These are phyloP conservation scores for Dactylellina haptotyla DNA, from an alignment of 2,329 filamentous ascomycete species.

Conservation along the genomic window DNA sequence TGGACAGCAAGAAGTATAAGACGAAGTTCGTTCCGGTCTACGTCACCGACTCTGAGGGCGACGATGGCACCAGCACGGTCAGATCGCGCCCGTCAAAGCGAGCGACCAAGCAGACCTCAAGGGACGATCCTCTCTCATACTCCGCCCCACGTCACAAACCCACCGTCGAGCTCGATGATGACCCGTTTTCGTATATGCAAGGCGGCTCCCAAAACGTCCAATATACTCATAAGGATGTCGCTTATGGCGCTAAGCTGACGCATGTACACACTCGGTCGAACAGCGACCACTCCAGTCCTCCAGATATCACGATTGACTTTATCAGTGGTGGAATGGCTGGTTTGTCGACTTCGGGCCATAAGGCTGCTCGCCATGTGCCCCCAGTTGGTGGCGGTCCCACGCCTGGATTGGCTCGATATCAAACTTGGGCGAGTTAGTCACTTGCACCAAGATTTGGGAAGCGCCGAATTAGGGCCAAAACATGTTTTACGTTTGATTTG, in stretches of 20 bases:
- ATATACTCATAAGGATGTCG: constrained; percentile 46
- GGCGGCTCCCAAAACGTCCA: constrained; percentile 25
- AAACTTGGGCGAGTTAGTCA: constrained; percentile 41
- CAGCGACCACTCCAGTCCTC: constrained; percentile 35
- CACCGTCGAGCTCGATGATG: constrained; percentile 38
- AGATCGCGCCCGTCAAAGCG: constrained; percentile 35
- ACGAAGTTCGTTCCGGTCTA: constrained; percentile 41
- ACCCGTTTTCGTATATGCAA: constrained; percentile 40
- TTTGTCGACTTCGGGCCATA: constrained; percentile 31
- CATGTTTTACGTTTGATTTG: neutral
- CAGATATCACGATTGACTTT: constrained; percentile 38
- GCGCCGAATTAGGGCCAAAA: neutral
- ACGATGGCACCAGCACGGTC: constrained; percentile 39
- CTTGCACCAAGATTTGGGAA: neutral
- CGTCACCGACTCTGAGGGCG: constrained; percentile 43
- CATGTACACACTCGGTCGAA: constrained; percentile 31
- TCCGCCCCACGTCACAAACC: constrained; percentile 32
- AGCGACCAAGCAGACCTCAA: constrained; percentile 36
- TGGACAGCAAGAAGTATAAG: constrained; percentile 53
- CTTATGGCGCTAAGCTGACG: constrained; percentile 31
- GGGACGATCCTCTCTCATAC: constrained; percentile 41
- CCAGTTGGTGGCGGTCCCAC: constrained; percentile 37
- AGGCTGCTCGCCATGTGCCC: constrained; percentile 34
- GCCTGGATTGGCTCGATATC: constrained; percentile 21
- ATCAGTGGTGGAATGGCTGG: constrained; percentile 27